Evolutionary conservation across 208 protist species (phyloP).

Genomic region (Naegleria gruberi): DNA sequence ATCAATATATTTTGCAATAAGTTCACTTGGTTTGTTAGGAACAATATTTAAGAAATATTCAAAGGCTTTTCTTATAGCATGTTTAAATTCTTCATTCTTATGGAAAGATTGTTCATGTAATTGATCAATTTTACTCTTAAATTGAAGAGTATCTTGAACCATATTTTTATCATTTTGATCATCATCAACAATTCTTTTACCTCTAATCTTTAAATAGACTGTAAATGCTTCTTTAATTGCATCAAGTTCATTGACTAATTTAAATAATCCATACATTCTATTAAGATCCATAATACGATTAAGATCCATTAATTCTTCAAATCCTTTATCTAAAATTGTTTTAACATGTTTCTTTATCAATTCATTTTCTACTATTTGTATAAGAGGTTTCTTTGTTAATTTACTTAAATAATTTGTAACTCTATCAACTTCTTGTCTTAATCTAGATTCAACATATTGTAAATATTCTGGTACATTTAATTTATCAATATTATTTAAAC

Average conservation of each 20-base stretch:
- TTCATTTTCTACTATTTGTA: conserved; percentile 47
- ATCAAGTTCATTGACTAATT: not conserved
- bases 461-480: conserved; percentile 39
- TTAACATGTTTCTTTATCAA: conserved; percentile 45
- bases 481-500: not conserved
- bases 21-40: conserved; percentile 70
- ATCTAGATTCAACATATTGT: conserved; percentile 31
- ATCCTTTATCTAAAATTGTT: not conserved
- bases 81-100: conserved; percentile 39
- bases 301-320: not conserved
- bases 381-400: conserved; percentile 42
- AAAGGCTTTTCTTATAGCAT: conserved; percentile 74
- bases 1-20: conserved; percentile 81
- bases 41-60: conserved; percentile 67
- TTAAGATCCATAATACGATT: not conserved
- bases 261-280: conserved; percentile 10
- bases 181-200: conserved; percentile 40
- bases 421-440: conserved; percentile 53
- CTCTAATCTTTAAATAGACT: not conserved
- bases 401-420: conserved; percentile 50
- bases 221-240: not conserved
- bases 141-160: conserved; percentile 62
- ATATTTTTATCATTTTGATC: conserved; percentile 42
- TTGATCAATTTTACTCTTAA: conserved; percentile 59
- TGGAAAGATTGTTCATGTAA: conserved; percentile 42